phyloP scores from a whole-genome alignment of 495 filamentous ascomycete genomes.

The Cryomyces minteri region DNA sequence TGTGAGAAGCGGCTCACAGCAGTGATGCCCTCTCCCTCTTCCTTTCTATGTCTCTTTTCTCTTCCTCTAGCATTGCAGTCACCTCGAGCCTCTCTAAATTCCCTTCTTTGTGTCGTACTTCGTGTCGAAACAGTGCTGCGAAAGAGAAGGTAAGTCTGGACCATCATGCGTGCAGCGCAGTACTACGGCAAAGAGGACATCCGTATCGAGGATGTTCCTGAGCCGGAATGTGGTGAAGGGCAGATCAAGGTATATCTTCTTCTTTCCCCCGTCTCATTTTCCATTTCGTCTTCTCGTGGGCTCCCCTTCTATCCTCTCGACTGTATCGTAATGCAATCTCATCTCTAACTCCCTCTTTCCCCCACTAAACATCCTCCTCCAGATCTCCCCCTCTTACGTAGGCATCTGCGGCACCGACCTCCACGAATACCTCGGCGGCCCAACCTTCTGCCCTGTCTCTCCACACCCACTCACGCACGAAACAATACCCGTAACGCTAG shows the following conservation, averaged over 20 bases:
- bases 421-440: conserved; percentile 14
- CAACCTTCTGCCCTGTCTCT: conserved; percentile 8
- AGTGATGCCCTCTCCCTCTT: too few species aligned
- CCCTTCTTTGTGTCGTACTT: too few species aligned
- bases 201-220: conserved; percentile 21
- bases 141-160: too few species aligned
- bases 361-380: background rate
- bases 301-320: too few species aligned
- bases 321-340: too few species aligned
- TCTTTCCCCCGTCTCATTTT: background rate
- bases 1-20: too few species aligned
- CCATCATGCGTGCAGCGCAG: conserved; percentile 20
- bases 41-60: too few species aligned
- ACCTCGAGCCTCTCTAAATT: too few species aligned
- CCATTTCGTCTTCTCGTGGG: too few species aligned
- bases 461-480: conserved; percentile 14
- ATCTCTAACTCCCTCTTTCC: background rate
- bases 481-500: conserved; percentile 12
- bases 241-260: conserved; percentile 10
- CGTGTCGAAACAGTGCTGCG: too few species aligned
- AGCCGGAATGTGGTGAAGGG: conserved; percentile 16
- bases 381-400: conserved; percentile 12
- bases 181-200: conserved; percentile 27
- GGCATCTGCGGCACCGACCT: conserved; percentile 15
- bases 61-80: too few species aligned